A percentile compares a stretch with the other conserved stretches of the same genome.
Conservation (phyloP, 176 grass and related monocot species). For the Triticum monococcum region DNA sequence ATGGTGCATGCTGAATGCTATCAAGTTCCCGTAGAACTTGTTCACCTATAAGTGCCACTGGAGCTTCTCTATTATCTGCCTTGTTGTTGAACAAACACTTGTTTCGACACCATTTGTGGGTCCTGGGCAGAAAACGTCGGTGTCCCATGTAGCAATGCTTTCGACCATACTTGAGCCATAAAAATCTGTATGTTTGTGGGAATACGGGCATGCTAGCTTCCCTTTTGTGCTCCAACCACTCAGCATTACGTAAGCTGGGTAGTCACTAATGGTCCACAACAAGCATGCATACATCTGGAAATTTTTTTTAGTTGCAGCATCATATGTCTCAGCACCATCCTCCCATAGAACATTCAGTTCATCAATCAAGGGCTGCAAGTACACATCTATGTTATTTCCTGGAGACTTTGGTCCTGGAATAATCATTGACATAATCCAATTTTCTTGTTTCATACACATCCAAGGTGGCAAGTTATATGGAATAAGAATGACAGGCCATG, state of each 20-base stretch:
- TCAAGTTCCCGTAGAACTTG: not conserved
- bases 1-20: not conserved
- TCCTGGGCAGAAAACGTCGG: not conserved
- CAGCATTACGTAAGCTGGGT: not conserved
- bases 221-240: not conserved
- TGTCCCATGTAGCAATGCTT: conserved; percentile 9
- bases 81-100: not conserved
- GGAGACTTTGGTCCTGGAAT: too few relatives aligned
- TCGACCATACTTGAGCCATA: not conserved
- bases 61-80: not conserved
- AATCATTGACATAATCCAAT: too few relatives aligned
- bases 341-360: too few relatives aligned
- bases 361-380: too few relatives aligned
- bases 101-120: not conserved
- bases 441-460: too few relatives aligned
- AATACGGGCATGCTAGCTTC: not conserved
- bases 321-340: too few relatives aligned
- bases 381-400: too few relatives aligned
- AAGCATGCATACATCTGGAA: not conserved
- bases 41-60: not conserved
- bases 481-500: not conserved
- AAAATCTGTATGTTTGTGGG: not conserved
- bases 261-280: not conserved
- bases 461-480: too few relatives aligned
- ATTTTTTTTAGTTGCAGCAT: too few relatives aligned